Evolutionary conservation across 2,329 filamentous ascomycete species (phyloP).

Genomic region (Rhexocercosporidium sp.): DNA sequence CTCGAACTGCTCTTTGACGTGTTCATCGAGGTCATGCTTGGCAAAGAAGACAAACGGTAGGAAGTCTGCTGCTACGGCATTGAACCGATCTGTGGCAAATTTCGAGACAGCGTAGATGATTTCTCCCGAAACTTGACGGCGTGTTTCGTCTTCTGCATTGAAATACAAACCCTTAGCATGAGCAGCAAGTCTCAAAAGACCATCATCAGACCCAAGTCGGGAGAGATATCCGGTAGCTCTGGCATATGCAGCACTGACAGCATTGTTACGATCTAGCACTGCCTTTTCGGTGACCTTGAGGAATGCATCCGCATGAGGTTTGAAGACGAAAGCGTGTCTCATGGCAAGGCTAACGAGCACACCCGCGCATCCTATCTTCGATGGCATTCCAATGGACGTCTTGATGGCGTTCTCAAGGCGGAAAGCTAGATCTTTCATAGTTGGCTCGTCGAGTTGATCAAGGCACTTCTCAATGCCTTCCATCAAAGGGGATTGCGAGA

Average conservation of each 20-base stretch:
- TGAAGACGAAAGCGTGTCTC: conserved; percentile 75
- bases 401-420: conserved; percentile 81
- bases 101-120: conserved; percentile 84
- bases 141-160: conserved; percentile 75
- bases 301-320: conserved; percentile 75
- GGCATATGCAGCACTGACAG: conserved; percentile 88
- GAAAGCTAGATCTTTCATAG: conserved; percentile 77
- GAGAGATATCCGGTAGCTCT: conserved; percentile 85
- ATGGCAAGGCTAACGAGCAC: conserved; percentile 86
- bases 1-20: conserved; percentile 78
- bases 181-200: conserved; percentile 56
- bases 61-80: conserved; percentile 72
- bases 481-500: conserved; percentile 86
- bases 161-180: conserved; percentile 76
- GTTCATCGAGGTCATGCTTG: conserved; percentile 82
- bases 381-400: conserved; percentile 85
- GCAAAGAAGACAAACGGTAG: conserved; percentile 89
- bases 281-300: conserved; percentile 80
- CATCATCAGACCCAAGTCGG: conserved; percentile 57
- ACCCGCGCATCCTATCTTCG: conserved; percentile 88
- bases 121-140: conserved; percentile 79
- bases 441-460: conserved; percentile 77
- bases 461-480: conserved; percentile 91
- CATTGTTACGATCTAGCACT: conserved; percentile 89
- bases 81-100: conserved; percentile 87